phyloP scores from a whole-genome alignment of 768 basidiomycete genomes.

The Pholiota microspora region DNA sequence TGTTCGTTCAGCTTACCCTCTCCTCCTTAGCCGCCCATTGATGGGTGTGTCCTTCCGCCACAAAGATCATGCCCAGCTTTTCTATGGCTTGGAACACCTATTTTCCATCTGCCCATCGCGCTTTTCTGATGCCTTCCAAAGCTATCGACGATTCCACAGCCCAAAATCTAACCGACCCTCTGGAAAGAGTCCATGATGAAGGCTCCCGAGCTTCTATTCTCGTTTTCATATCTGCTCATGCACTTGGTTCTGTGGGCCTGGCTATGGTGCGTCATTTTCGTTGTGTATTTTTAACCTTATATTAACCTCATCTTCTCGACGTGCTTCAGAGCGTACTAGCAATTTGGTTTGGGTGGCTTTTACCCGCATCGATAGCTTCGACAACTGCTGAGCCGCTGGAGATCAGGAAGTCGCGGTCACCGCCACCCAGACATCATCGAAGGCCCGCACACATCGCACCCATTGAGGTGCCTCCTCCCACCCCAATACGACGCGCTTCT shows the following conservation, averaged over 20 bases:
- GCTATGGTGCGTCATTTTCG: conserved; percentile 32
- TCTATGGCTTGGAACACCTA: conserved; percentile 5
- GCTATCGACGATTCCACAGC: conserved; percentile 11
- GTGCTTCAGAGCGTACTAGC: conserved; percentile 39
- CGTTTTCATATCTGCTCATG: conserved; percentile 32
- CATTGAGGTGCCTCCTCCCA: conserved; percentile 3
- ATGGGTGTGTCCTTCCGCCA: not conserved
- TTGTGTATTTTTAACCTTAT: not conserved
- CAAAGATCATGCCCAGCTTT: conserved; percentile 15
- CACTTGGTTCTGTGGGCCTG: conserved; percentile 32
- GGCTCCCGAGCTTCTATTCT: conserved; percentile 21
- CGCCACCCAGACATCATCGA: conserved; percentile 13
- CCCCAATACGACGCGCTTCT: conserved; percentile 19
- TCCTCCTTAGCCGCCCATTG: conserved; percentile 7
- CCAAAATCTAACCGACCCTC: conserved; percentile 5
- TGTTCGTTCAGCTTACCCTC: conserved; percentile 4
- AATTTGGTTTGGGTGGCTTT: conserved; percentile 41
- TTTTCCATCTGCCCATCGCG: conserved; percentile 12
- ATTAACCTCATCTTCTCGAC: conserved; percentile 7
- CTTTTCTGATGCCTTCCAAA: conserved; percentile 20
- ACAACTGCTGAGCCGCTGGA: conserved; percentile 14
- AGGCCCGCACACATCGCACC: conserved; percentile 7
- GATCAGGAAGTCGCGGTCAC: conserved; percentile 14
- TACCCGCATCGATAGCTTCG: conserved; percentile 22
- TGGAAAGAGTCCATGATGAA: conserved; percentile 8